Percentiles rank a stretch among this genome's conserved stretches.
phyloP scores from a whole-genome alignment of 2,329 filamentous ascomycete genomes.

The Colletotrichum plurivorum region DNA sequence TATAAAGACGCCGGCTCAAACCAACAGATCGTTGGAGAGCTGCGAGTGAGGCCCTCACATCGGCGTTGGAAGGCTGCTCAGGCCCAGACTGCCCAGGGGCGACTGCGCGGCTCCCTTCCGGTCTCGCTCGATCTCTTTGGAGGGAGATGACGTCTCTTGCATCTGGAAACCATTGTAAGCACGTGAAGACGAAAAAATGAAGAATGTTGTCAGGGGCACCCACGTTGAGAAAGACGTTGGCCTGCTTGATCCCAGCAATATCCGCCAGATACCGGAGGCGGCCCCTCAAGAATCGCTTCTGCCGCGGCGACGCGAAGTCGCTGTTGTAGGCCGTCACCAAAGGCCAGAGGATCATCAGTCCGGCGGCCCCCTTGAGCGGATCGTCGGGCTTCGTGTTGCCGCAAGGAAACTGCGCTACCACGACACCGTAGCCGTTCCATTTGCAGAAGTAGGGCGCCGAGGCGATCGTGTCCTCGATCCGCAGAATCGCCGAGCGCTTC shows the following conservation, averaged over 20 bases:
- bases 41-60: neutral
- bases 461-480: constrained; percentile 42
- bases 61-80: neutral
- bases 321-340: constrained; percentile 41
- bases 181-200: too few species aligned
- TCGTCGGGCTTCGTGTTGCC: constrained; percentile 35
- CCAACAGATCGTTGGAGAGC: neutral
- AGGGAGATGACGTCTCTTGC: constrained; percentile 34
- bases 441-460: constrained; percentile 41
- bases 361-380: constrained; percentile 42
- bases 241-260: constrained; percentile 42
- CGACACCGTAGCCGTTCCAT: constrained; percentile 42
- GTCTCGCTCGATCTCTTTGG: constrained; percentile 38
- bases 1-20: neutral
- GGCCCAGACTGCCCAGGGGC: neutral
- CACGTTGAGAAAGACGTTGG: constrained; percentile 42
- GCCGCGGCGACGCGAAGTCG: constrained; percentile 42
- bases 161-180: constrained; percentile 1
- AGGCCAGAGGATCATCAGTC: constrained; percentile 42
- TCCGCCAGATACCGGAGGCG: constrained; percentile 42
- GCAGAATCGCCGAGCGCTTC: constrained; percentile 37
- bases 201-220: neutral
- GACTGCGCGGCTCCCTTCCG: constrained; percentile 7
- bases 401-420: constrained; percentile 39
- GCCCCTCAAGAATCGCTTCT: constrained; percentile 41